Base-by-base conservation (phyloP, 805 yeast species). In the Suhomyces vadensis region DNA sequence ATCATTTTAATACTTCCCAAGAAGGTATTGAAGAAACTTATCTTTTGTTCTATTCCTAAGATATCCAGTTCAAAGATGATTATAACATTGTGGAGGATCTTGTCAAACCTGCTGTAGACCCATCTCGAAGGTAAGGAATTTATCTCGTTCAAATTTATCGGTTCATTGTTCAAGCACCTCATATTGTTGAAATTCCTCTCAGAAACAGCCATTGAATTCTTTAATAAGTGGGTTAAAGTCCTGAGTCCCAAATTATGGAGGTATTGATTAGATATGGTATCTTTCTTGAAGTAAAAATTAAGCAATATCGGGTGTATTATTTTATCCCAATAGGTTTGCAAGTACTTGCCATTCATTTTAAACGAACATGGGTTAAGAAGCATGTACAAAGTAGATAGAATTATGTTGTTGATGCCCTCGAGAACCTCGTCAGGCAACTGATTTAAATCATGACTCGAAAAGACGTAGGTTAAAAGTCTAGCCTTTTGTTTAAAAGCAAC, bases 311-410 rank as follows among this genome's bases (percentile, higher is more conserved):
- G 67, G 29, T 58, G 64, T 8, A 71, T 47, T 4, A 71, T 51
- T 29, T 58, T 59, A 41, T 70, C 74, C 75, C 75, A 71, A 31
- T 64, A 61, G 6, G 65, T 47, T 37, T 62, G 62, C 26, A 65
- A 43, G 44, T 62, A 58, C 42, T 62, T 64, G 3, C 56, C 44
- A 26, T 50, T 44, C 10, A 51, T 44, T 38, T 51, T 57, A 10
- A 48, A 46, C 23, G 53, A 43, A 40, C 53, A 37, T 23, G 52
- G 47, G 48, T 61, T 52, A 10, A 64, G 39, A 37, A 64, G 49
- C 25, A 56, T 51, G 50, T 65, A 65, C 13, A 66, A 50, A 3
- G 63, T 59, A n/a, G 66, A 51, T 17, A 67, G 37, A 33, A 68
- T 61, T 20, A 58, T 43, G 31, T 56, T 56, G 48, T 71, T 63